phyloP scores from a whole-genome alignment of 352 stramenopile species.

The Pythium utonaiense region DNA sequence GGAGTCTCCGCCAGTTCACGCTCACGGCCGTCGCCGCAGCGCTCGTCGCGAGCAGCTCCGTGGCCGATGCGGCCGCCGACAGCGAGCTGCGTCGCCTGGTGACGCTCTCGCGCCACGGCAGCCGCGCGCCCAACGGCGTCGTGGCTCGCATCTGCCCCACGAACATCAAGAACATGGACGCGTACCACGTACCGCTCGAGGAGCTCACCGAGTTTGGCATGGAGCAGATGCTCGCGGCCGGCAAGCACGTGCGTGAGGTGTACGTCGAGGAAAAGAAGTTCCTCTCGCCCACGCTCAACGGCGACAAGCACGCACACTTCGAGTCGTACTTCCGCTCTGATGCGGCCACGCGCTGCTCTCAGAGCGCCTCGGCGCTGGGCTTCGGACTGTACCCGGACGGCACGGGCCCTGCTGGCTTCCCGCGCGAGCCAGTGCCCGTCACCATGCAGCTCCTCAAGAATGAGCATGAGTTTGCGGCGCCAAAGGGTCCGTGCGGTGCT shows the following conservation, averaged over 20 bases:
- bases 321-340: constrained; percentile 85
- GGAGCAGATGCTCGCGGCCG: constrained; percentile 64
- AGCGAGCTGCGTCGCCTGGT: constrained; percentile 64
- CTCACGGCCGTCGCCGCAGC: constrained; percentile 1
- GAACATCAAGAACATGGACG: constrained; percentile 62
- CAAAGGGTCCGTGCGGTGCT: constrained; percentile 65
- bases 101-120: constrained; percentile 77
- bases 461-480: constrained; percentile 81
- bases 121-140: constrained; percentile 70
- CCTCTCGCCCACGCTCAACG: constrained; percentile 65
- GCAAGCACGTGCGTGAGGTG: constrained; percentile 60
- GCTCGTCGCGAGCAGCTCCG: not conserved
- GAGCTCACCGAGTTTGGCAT: constrained; percentile 83
- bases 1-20: constrained; percentile 5
- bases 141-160: constrained; percentile 53
- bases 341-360: constrained; percentile 71
- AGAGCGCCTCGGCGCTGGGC: constrained; percentile 69
- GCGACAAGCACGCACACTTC: constrained; percentile 71
- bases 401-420: constrained; percentile 61
- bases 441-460: constrained; percentile 84
- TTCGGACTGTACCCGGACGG: constrained; percentile 81
- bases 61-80: not conserved
- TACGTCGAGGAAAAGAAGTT: constrained; percentile 72
- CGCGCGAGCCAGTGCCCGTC: constrained; percentile 70
- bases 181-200: constrained; percentile 78